Evolutionary conservation across 169 alveolate species (phyloP).

Genomic region (Eimeria necatrix): DNA sequence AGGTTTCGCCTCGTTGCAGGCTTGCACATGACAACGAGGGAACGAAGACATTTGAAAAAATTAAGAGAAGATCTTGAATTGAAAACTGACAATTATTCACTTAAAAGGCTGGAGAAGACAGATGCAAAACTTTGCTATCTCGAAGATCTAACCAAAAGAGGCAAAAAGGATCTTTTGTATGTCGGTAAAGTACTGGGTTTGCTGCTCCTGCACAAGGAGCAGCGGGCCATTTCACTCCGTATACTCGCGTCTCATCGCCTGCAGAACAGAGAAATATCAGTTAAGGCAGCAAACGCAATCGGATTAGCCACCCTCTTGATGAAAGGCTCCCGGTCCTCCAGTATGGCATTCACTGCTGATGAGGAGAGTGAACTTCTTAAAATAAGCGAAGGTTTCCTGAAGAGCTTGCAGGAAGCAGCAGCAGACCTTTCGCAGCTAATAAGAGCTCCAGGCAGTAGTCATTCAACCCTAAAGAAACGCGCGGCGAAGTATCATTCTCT

Average conservation of each 20-base stretch:
- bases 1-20: slow-evolving; percentile 3
- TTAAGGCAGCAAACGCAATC: slow-evolving; percentile 11
- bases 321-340: background rate
- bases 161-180: background rate
- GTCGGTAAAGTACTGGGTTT: background rate
- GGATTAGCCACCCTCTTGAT: background rate
- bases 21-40: background rate
- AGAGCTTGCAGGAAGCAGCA: background rate
- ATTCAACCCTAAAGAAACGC: too few relatives aligned
- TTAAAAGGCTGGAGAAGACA: background rate
- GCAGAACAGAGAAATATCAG: background rate
- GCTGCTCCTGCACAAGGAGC: background rate
- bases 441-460: too few relatives aligned
- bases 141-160: too few relatives aligned
- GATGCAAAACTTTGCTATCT: background rate
- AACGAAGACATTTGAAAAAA: background rate
- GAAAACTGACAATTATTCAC: background rate
- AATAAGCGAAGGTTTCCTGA: background rate
- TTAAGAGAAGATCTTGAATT: background rate
- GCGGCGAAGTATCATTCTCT: too few relatives aligned
- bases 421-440: background rate
- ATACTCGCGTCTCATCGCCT: background rate
- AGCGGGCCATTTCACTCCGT: slow-evolving; percentile 23
- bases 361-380: background rate
- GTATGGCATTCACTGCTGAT: background rate